These are phyloP conservation scores for Tubosaeta sp. DNA, from an alignment of 768 basidiomycete genomes.

Conservation along the genomic window DNA sequence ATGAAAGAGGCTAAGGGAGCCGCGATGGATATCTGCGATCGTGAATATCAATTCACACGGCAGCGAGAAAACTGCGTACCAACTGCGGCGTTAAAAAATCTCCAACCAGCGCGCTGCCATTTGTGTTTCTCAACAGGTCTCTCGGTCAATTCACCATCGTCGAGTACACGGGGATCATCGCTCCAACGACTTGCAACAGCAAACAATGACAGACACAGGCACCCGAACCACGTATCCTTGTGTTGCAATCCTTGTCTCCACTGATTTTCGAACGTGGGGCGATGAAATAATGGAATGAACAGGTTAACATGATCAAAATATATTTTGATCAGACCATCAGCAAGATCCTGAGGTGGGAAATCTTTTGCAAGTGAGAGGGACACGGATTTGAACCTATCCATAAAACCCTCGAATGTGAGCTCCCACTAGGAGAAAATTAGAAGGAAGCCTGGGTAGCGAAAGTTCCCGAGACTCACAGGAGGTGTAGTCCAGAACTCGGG, in stretches of 20 bases:
- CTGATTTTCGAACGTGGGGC: conserved; percentile 62
- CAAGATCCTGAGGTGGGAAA: conserved; percentile 66
- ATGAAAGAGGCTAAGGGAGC: conserved; percentile 48
- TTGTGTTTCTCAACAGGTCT: conserved; percentile 29
- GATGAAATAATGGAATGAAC: conserved; percentile 66
- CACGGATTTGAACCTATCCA: conserved; percentile 25
- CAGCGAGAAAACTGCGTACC: conserved; percentile 33
- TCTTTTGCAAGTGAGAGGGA: conserved; percentile 33
- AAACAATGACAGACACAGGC: conserved; percentile 59
- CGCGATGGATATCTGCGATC: conserved; percentile 45
- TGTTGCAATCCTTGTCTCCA: conserved; percentile 52
- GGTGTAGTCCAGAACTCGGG: conserved; percentile 56
- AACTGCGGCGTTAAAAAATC: conserved; percentile 54
- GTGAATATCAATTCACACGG: conserved; percentile 2
- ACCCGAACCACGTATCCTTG: conserved; percentile 55
- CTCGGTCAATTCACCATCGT: conserved; percentile 27
- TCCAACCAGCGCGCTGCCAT: conserved; percentile 57
- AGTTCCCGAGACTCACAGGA: conserved; percentile 37
- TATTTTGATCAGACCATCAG: conserved; percentile 52
- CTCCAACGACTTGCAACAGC: conserved; percentile 68
- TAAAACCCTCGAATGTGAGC: conserved; percentile 46
- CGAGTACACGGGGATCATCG: conserved; percentile 55
- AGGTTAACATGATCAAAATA: conserved; percentile 64
- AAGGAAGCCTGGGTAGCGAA: background rate
- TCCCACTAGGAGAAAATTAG: conserved; percentile 48